Percentiles rank a stretch among this genome's conserved stretches.
Evolutionary conservation across 2,329 filamentous ascomycete genomes (phyloP).

Genomic region (Colletotrichum limetticola): DNA sequence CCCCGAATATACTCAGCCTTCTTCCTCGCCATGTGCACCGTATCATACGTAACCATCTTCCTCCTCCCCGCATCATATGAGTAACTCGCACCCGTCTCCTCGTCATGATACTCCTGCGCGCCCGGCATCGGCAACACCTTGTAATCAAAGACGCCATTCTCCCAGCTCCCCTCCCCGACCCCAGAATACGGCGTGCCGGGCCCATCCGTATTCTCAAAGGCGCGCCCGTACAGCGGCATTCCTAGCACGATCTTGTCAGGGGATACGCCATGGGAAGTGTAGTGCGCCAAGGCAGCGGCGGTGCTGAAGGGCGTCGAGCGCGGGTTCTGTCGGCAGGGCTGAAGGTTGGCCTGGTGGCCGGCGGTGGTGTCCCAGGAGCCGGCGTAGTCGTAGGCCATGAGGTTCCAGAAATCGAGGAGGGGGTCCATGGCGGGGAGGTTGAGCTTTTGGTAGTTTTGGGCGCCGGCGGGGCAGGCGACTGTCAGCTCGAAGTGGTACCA

Average conservation of each 20-base stretch:
- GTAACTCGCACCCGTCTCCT: conserved; percentile 75
- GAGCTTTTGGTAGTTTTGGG: conserved; percentile 71
- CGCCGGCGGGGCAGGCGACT: conserved; percentile 71
- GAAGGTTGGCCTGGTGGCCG: conserved; percentile 87
- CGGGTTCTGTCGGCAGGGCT: conserved; percentile 66
- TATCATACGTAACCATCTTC: conserved; percentile 85
- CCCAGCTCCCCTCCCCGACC: conserved; percentile 84
- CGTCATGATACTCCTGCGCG: conserved; percentile 72
- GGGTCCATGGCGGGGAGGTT: conserved; percentile 72
- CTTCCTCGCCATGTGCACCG: conserved; percentile 68
- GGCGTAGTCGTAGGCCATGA: conserved; percentile 91
- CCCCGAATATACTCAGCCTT: conserved; percentile 80
- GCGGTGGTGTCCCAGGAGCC: conserved; percentile 80
- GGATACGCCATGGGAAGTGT: conserved; percentile 72
- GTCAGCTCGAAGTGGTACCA: conserved; percentile 71
- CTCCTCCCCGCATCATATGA: conserved; percentile 74
- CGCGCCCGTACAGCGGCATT: conserved; percentile 91
- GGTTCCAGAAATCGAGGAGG: conserved; percentile 79
- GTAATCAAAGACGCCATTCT: conserved; percentile 88
- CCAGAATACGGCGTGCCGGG: conserved; percentile 76
- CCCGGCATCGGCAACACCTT: conserved; percentile 81
- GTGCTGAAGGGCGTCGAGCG: conserved; percentile 82
- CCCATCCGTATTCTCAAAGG: conserved; percentile 83
- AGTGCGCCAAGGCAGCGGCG: conserved; percentile 75
- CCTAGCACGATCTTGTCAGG: conserved; percentile 84